Evolutionary conservation across 2,329 filamentous ascomycete species (phyloP).

Genomic region (Pyrenochaeta sp.): DNA sequence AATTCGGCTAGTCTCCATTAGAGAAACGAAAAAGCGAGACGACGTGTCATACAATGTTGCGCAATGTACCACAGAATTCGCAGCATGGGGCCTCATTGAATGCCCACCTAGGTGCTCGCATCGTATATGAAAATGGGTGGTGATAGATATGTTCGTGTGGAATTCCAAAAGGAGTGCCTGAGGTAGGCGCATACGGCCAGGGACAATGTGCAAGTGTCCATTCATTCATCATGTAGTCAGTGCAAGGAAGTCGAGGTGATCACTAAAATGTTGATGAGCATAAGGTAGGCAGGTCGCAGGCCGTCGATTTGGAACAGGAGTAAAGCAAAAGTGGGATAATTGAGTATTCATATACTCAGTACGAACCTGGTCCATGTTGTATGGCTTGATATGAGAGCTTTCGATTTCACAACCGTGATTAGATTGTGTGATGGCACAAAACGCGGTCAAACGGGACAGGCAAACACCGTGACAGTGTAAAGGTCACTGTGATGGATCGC

Average conservation of each 20-base stretch:
- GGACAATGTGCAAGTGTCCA: no score
- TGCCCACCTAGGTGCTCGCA: constrained; percentile 11
- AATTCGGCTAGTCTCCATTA: constrained; percentile 7
- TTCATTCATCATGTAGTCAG: no score
- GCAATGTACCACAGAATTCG: constrained; percentile 13
- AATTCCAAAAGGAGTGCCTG: constrained; percentile 3
- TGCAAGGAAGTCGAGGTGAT: not conserved
- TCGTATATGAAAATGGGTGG: not conserved
- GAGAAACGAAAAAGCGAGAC: not conserved
- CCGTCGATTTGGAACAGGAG: not conserved
- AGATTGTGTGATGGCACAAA: not conserved
- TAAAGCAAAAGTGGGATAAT: not conserved
- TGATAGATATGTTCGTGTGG: constrained; percentile 2
- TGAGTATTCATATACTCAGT: constrained; percentile 1
- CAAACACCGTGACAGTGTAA: constrained; percentile 20
- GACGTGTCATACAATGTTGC: constrained; percentile 9
- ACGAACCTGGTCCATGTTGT: not conserved
- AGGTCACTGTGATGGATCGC: not conserved
- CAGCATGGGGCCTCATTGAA: constrained; percentile 13
- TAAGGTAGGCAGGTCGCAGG: not conserved
- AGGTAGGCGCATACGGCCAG: not conserved
- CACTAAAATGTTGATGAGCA: not conserved
- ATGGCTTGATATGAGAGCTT: constrained; percentile 1
- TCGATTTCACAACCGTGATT: constrained; percentile 7
- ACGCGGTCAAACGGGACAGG: constrained; percentile 4